Percentiles rank a stretch among this genome's conserved stretches.
phyloP scores from a whole-genome alignment of 257 asterid species.

The Solanum raphanifolium region DNA sequence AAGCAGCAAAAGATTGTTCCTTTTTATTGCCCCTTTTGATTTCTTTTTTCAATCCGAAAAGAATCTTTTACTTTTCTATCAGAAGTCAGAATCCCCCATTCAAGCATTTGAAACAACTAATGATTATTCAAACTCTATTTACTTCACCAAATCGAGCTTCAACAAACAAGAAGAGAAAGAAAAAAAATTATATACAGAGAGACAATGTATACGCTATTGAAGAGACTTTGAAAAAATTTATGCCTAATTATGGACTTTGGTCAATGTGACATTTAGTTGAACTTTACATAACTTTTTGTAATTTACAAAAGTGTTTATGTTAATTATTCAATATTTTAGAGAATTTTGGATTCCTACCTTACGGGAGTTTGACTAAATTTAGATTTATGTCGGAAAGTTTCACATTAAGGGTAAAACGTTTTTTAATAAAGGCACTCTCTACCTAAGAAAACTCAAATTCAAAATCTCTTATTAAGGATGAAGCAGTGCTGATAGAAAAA shows the following conservation, averaged over 20 bases:
- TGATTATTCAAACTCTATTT: background rate
- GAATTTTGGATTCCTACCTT: background rate
- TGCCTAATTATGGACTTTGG: background rate
- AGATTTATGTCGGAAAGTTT: rapidly evolving
- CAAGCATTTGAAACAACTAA: background rate
- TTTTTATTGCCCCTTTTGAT: background rate
- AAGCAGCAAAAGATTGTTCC: slow-evolving; percentile 2
- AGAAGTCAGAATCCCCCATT: slow-evolving; percentile 1
- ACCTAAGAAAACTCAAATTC: too few species aligned
- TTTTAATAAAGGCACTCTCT: too few species aligned
- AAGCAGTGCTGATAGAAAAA: rapidly evolving
- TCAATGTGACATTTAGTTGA: background rate
- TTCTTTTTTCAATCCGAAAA: background rate
- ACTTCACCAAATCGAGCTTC: background rate
- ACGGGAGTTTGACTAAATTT: too few species aligned
- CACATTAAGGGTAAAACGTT: too few species aligned
- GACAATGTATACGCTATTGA: background rate
- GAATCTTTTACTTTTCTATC: slow-evolving; percentile 11
- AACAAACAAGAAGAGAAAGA: background rate
- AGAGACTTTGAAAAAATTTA: background rate
- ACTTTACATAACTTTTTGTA: background rate
- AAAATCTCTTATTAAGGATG: background rate
- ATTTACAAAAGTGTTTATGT: background rate
- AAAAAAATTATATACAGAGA: background rate
- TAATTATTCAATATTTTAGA: background rate